A percentile compares a stretch with the other conserved stretches of the same genome.
Conservation (phyloP, 1,284 basidiomycete genomes). For the Ustilago xerochloae region DNA sequence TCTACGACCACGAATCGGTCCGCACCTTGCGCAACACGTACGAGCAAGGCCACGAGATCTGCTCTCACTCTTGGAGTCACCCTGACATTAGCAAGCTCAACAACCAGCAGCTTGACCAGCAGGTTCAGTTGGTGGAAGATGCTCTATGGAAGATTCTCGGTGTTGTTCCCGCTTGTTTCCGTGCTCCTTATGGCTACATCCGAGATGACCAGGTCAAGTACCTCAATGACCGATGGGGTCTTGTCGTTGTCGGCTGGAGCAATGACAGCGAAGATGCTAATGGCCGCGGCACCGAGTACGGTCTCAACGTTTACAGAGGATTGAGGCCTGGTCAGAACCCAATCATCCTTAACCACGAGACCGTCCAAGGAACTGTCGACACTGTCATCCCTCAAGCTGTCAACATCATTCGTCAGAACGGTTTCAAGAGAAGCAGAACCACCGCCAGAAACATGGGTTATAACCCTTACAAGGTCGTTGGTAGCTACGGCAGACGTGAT, state of each 20-base stretch:
- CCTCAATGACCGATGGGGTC: conserved; percentile 54
- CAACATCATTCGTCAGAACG: conserved; percentile 49
- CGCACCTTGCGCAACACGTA: conserved; percentile 33
- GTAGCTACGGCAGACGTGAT: conserved; percentile 37
- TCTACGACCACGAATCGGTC: conserved; percentile 43
- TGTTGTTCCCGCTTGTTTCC: conserved; percentile 54
- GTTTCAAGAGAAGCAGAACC: conserved; percentile 50
- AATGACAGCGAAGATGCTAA: conserved; percentile 49
- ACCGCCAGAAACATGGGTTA: conserved; percentile 38
- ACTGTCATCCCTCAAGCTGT: conserved; percentile 52
- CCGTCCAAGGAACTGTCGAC: conserved; percentile 39
- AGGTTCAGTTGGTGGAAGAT: conserved; percentile 57
- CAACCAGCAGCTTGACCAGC: conserved; percentile 44
- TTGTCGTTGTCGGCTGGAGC: conserved; percentile 56
- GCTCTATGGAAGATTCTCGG: conserved; percentile 61
- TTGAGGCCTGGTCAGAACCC: conserved; percentile 46
- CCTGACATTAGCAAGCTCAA: conserved; percentile 43
- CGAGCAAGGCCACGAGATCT: conserved; percentile 50
- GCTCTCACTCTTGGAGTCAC: conserved; percentile 56
- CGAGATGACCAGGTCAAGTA: conserved; percentile 39
- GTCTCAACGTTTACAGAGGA: conserved; percentile 39
- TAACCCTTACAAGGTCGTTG: conserved; percentile 58
- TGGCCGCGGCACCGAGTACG: conserved; percentile 27
- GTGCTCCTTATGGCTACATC: conserved; percentile 55
- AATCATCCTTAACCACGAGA: conserved; percentile 62